Conservation (phyloP, 1,284 basidiomycete species). For the Puccinia triticina region DNA sequence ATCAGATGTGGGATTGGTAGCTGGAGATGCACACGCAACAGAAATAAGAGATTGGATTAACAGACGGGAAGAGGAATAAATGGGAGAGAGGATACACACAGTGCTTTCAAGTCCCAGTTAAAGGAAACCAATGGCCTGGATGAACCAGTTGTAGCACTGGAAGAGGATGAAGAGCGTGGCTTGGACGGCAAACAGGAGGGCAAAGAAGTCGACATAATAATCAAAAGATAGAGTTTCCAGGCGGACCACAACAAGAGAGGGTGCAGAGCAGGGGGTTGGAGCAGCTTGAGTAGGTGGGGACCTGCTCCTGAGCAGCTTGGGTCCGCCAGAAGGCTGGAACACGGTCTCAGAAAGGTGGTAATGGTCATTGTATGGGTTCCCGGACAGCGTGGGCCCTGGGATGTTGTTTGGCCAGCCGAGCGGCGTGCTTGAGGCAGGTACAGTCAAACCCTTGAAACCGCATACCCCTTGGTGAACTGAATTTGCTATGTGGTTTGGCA, state of each 20-base stretch:
- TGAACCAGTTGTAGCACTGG: constrained; percentile 55
- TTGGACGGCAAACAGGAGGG: constrained; percentile 61
- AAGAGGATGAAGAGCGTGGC: constrained; percentile 58
- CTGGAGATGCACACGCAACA: constrained; percentile 27
- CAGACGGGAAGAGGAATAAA: background rate
- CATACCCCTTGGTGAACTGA: too few species aligned
- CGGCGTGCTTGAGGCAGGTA: constrained; percentile 63
- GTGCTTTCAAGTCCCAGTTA: constrained; percentile 65
- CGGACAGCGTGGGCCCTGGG: too few species aligned
- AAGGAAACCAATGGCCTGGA: constrained; percentile 62
- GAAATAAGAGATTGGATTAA: background rate
- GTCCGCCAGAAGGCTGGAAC: background rate
- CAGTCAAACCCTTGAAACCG: too few species aligned
- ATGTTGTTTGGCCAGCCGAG: constrained; percentile 40
- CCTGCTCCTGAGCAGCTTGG: background rate
- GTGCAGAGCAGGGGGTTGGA: too few species aligned
- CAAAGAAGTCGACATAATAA: constrained; percentile 64
- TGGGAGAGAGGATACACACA: constrained; percentile 8
- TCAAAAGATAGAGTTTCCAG: constrained; percentile 30
- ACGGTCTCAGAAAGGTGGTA: too few species aligned
- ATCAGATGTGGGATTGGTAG: constrained; percentile 65
- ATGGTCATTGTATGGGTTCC: background rate
- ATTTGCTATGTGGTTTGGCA: too few species aligned
- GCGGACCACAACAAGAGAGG: background rate
- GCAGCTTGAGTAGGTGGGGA: background rate